Base-by-base conservation (phyloP, 2,329 filamentous ascomycete species). In the Colletotrichum truncatum region DNA sequence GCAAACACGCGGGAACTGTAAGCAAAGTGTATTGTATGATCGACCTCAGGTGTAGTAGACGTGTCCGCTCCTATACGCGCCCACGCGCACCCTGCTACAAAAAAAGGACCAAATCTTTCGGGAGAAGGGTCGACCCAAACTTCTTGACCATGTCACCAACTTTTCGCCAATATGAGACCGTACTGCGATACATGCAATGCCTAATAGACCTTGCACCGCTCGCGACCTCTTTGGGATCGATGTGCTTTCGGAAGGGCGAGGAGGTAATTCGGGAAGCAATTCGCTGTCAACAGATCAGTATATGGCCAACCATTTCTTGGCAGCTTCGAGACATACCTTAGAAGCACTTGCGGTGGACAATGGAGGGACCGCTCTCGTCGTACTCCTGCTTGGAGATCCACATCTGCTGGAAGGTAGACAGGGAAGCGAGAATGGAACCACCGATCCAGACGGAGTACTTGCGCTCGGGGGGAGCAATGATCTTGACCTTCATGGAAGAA, bases 331-430 rank as follows among this genome's bases (percentile, higher is more conserved):
- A 68, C 80, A 76, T 79, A 91, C 89, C 91, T 97, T 97, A 98
- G 92, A 98, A 98, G 93, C 95, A 98, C 93, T 98, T 98, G 91
- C 94, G 93, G 92, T 98, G 95, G 78, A 98, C 95, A 81, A 98
- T 98, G 80, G 94, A 98, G 77, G 95, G 96, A 86, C 95, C 95
- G 84, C 92, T 96, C 93, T 98, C 96, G 88, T 99, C 96, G 91
- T 98, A 98, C 89, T 98, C 95, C 88, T 99, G 96, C 94, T 99
- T 99, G 78, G 96, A 99, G 91, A 99, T 98, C 96, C 96, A 99
- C 96, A 99, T 99, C 88, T 99, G 96, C 90, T 99, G 96, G 95
- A 99, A 99, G 85, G 96, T 99, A 75, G 96, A 99, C 78, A 99
- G 93, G 72, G 96, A 99, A 76, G 96, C 96, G 80, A 99, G 87